Evolutionary conservation across 176 grass and related monocot species (phyloP), one percentile per base, ranked within the genome.

Genomic region (Eragrostis curvula): DNA sequence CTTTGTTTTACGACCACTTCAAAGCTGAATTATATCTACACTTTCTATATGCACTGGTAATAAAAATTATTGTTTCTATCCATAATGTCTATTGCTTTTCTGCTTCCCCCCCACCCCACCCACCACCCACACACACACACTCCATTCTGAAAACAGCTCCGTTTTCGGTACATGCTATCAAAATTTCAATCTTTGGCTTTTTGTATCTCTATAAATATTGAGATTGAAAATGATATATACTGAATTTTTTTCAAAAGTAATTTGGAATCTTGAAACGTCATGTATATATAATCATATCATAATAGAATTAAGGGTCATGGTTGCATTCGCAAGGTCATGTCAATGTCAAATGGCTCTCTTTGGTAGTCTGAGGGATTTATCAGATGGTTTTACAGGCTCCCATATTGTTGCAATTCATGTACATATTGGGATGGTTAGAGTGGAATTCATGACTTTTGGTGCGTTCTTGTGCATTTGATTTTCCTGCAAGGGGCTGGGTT

Each of bases 1-100:
- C 18, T 81, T 52, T 2, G 29, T 16, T 49, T 62, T 79, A 29
- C 11, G 36, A 80, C 45, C 44, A 81, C 42, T 15, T 56, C 71
- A 52, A 41, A 40, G 44, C 5, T 25, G 17, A 51, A 68, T 67
- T 79, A 0, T 66, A n/a, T 36, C 3, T 12, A 24, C 32, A 13
- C 43, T 64, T 55, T 14, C 8, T 73, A 21, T 71, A 71, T 53
- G 45, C 29, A 56, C 43, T 24, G 68, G 46, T 24, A 79, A 63
- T 2, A 1, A 66, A 78, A 78, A 28, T 63, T 85, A 41, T 66
- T n/a, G 2, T 53, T 51, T 64, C 36, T 29, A 53, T 44, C 32
- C 36, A 10, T 71, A 6, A 25, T 72, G 55, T 53, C 14, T 42
- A 9, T 0, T 71, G 55, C 68, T 79, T 79, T 51, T 52, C 20